phyloP scores from a whole-genome alignment of 2,329 filamentous ascomycete genomes.

The Zymoseptoria tritici region DNA sequence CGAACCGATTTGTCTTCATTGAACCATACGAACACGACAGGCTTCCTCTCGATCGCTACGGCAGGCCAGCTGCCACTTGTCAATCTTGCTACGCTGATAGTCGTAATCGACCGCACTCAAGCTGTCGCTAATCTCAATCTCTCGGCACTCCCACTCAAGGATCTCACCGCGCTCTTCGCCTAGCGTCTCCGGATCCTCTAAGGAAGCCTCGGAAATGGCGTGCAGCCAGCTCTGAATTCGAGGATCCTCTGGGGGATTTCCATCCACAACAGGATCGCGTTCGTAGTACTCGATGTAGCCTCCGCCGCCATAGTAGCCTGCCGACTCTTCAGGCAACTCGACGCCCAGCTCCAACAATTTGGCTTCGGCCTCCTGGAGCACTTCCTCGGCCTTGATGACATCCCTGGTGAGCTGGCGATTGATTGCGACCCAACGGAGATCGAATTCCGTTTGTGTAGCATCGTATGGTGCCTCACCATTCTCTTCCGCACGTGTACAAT shows the following conservation, averaged over 20 bases:
- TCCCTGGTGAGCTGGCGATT: constrained; percentile 3
- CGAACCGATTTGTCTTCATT: too few relatives aligned
- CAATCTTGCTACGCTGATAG: constrained; percentile 1
- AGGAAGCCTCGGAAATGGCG: too few relatives aligned
- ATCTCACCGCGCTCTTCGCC: background rate
- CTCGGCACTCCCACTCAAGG: constrained; percentile 1
- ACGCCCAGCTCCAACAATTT: background rate
- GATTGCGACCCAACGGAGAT: constrained; percentile 7
- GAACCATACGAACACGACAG: too few relatives aligned
- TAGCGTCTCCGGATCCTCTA: background rate
- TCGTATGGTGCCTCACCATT: background rate
- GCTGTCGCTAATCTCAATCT: constrained; percentile 5
- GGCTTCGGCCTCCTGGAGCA: background rate
- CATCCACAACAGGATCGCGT: background rate
- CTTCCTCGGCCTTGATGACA: constrained; percentile 8
- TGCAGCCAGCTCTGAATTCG: too few relatives aligned
- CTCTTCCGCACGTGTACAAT: too few relatives aligned
- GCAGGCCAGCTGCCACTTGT: background rate
- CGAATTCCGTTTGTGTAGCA: constrained; percentile 1
- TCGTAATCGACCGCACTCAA: constrained; percentile 3
- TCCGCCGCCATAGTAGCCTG: background rate
- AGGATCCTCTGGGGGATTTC: background rate
- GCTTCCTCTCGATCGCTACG: background rate
- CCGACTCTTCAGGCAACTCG: background rate
- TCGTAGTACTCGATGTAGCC: background rate